Percentiles rank a stretch among this genome's conserved stretches.
Conservation (phyloP, 139 green algal species). For the Volvox africanus region DNA sequence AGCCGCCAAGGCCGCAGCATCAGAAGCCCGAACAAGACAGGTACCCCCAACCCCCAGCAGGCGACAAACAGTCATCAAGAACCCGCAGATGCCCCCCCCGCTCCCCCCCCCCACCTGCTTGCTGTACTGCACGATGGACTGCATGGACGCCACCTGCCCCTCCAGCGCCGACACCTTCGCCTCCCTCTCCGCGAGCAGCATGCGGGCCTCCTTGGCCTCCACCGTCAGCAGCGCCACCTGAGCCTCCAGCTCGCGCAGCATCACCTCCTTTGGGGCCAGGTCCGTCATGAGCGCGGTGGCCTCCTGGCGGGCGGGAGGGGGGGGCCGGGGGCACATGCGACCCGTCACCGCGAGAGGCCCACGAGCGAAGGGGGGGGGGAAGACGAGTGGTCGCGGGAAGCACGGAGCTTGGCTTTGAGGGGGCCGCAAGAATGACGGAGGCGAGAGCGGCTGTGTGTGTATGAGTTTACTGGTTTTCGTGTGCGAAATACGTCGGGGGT, state of each 20-base stretch:
- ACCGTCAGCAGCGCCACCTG: slow-evolving; percentile 50
- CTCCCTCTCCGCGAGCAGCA: slow-evolving; percentile 34
- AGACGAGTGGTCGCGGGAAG: too few relatives aligned
- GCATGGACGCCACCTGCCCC: slow-evolving; percentile 48
- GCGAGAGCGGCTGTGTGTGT: too few relatives aligned
- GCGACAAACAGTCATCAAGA: neutral
- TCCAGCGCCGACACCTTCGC: slow-evolving; percentile 46
- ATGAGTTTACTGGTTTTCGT: too few relatives aligned
- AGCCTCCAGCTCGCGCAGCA: slow-evolving; percentile 43
- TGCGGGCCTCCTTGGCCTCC: slow-evolving; percentile 48
- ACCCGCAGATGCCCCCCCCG: neutral
- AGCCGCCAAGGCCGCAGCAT: too few relatives aligned
- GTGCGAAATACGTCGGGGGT: too few relatives aligned
- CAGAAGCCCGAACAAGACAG: too few relatives aligned
- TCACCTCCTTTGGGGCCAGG: slow-evolving; percentile 47
- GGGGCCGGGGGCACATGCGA: neutral
- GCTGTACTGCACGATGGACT: slow-evolving; percentile 46
- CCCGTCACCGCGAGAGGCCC: too few relatives aligned
- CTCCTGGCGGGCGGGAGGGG: neutral
- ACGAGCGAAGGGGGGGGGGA: neutral
- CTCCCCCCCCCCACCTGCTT: slow-evolving; percentile 27
- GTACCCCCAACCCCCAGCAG: neutral
- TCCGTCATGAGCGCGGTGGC: slow-evolving; percentile 42
- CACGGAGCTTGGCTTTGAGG: too few relatives aligned
- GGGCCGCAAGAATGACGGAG: too few relatives aligned